Evolutionary conservation across 2,329 filamentous ascomycete genomes (phyloP).

Genomic region (Aspergillus fijiensis): DNA sequence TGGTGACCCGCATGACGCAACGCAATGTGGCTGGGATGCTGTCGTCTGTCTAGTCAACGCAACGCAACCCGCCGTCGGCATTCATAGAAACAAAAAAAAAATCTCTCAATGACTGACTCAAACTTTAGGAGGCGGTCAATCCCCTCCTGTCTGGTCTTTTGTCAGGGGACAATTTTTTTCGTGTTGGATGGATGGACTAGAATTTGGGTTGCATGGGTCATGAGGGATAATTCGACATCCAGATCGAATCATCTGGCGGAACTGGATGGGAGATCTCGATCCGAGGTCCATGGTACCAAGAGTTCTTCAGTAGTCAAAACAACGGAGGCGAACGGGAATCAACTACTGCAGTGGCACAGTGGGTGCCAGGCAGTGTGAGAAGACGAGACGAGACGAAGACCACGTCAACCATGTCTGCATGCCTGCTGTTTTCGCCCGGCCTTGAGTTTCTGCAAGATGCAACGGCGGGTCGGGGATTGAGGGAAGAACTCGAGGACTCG

Average conservation of each 20-base stretch:
- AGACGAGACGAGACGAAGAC: not conserved
- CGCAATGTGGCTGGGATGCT: not conserved
- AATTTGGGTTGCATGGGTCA: not conserved
- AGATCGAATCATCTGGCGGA: not conserved
- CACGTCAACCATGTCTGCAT: slow-evolving; percentile 3
- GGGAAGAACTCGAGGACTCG: no score
- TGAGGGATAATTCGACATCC: not conserved
- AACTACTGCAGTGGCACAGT: not conserved
- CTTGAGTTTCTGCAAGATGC: not conserved
- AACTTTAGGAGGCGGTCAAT: not conserved
- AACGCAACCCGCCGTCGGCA: no score
- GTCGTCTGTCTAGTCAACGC: no score
- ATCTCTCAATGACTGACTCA: not conserved
- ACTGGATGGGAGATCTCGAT: not conserved
- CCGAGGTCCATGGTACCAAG: not conserved
- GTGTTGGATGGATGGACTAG: no score
- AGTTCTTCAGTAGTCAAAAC: no score
- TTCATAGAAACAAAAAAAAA: not conserved
- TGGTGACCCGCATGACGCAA: not conserved
- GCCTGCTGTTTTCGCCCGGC: no score
- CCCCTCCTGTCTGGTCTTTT: no score
- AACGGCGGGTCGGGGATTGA: no score
- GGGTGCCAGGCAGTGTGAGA: not conserved
- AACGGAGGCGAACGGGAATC: no score
- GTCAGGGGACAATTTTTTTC: not conserved